Conservation (phyloP, 441 rosid species). For the Syzygium syzygioides region DNA sequence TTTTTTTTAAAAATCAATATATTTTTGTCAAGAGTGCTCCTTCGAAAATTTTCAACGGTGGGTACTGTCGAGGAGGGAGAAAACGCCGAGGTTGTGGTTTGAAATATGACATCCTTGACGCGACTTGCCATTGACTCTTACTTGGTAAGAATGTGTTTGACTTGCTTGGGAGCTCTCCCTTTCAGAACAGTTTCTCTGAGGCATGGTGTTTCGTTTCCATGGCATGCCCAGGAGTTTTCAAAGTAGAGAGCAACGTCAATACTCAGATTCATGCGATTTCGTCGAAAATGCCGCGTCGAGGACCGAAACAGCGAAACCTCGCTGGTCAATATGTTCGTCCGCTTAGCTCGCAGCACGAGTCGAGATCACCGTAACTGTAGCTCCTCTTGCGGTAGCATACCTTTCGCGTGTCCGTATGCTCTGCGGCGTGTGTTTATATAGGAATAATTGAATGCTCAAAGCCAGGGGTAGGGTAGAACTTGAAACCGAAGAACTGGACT, state of each 20-base stretch:
- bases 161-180: not conserved
- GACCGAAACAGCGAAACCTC: not conserved
- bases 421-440: accelerated
- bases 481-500: too few relatives aligned
- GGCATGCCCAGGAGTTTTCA: not conserved
- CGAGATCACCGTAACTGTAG: accelerated
- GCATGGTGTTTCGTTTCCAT: not conserved
- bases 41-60: not conserved
- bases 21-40: not conserved
- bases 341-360: accelerated
- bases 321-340: not conserved
- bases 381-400: accelerated
- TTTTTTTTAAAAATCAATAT: not conserved
- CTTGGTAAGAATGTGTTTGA: not conserved
- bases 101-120: not conserved
- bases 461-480: not conserved
- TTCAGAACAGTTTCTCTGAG: not conserved
- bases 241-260: not conserved
- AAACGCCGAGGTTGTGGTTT: not conserved
- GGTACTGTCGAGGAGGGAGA: not conserved
- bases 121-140: not conserved
- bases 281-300: not conserved
- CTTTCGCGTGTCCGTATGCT: accelerated
- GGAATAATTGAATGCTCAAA: not conserved
- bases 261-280: not conserved